Evolutionary conservation across 345 rosid species (phyloP).

Genomic region (Rhodomyrtus tomentosa): DNA sequence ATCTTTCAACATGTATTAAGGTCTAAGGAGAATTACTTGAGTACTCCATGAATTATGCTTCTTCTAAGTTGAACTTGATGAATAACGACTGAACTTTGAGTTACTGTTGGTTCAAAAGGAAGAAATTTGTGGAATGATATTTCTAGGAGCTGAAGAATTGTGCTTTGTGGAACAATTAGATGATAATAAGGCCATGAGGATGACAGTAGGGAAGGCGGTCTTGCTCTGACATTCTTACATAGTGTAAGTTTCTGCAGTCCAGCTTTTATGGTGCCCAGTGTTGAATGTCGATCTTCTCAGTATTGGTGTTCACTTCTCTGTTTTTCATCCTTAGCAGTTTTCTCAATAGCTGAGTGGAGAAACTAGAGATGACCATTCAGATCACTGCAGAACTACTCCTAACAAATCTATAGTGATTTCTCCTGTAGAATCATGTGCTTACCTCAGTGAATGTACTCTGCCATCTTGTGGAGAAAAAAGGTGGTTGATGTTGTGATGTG

Average conservation of each 20-base stretch:
- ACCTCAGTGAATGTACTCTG: neutral
- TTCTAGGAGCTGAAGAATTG: neutral
- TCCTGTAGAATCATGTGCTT: neutral
- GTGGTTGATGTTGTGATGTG: neutral
- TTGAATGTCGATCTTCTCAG: neutral
- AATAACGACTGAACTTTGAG: neutral
- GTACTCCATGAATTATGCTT: neutral
- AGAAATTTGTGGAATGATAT: neutral
- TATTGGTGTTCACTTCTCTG: neutral
- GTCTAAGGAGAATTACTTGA: neutral
- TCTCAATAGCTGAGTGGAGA: neutral
- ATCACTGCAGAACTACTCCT: neutral
- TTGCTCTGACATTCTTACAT: neutral
- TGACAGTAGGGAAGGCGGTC: neutral
- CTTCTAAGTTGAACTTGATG: neutral
- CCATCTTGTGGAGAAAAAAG: neutral
- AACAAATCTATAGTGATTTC: neutral
- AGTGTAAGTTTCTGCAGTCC: neutral
- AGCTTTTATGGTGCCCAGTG: neutral
- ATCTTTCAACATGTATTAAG: neutral
- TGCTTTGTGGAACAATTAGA: neutral
- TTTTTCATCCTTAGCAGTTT: neutral
- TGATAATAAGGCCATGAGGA: neutral
- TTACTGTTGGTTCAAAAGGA: neutral
- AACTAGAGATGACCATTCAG: neutral